phyloP scores from a whole-genome alignment of 495 filamentous ascomycete species.

The Thozetella sp. region DNA sequence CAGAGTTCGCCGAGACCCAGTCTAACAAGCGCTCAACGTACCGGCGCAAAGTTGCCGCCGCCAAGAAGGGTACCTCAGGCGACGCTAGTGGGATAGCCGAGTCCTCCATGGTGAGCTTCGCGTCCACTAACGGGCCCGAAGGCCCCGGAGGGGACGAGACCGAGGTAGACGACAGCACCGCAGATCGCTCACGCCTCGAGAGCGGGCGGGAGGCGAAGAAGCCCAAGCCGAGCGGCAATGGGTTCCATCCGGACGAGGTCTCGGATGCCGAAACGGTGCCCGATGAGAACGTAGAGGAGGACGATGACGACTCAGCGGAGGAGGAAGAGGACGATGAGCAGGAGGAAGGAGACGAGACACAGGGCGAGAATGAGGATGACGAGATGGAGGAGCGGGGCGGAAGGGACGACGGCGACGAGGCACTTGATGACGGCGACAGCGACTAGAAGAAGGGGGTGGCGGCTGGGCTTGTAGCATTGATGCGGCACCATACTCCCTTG shows the following conservation, averaged over 20 bases:
- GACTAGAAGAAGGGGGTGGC: slow-evolving; percentile 36
- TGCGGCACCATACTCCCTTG: too few species aligned
- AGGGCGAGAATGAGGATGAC: slow-evolving; percentile 39
- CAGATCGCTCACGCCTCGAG: background rate
- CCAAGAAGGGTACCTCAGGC: slow-evolving; percentile 30
- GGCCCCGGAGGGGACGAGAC: slow-evolving; percentile 10
- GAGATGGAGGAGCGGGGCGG: slow-evolving; percentile 40
- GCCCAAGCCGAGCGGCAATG: slow-evolving; percentile 25
- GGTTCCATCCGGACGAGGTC: slow-evolving; percentile 31
- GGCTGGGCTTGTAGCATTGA: background rate
- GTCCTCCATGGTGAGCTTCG: slow-evolving; percentile 34
- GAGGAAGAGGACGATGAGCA: slow-evolving; percentile 45
- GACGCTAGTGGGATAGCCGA: slow-evolving; percentile 13
- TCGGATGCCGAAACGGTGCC: slow-evolving; percentile 54
- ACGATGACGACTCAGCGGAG: slow-evolving; percentile 56
- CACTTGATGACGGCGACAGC: slow-evolving; percentile 62
- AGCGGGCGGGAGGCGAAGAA: slow-evolving; percentile 35
- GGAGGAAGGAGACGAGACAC: slow-evolving; percentile 48
- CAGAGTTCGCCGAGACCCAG: slow-evolving; percentile 56
- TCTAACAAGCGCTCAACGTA: slow-evolving; percentile 52
- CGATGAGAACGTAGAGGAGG: slow-evolving; percentile 54
- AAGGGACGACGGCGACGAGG: slow-evolving; percentile 61
- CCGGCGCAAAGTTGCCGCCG: slow-evolving; percentile 48
- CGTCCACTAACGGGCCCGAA: slow-evolving; percentile 12
- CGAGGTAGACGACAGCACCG: slow-evolving; percentile 10